These are phyloP conservation scores for Wickerhamiella siamensis DNA, from an alignment of 805 yeast species.

Conservation along the genomic window DNA sequence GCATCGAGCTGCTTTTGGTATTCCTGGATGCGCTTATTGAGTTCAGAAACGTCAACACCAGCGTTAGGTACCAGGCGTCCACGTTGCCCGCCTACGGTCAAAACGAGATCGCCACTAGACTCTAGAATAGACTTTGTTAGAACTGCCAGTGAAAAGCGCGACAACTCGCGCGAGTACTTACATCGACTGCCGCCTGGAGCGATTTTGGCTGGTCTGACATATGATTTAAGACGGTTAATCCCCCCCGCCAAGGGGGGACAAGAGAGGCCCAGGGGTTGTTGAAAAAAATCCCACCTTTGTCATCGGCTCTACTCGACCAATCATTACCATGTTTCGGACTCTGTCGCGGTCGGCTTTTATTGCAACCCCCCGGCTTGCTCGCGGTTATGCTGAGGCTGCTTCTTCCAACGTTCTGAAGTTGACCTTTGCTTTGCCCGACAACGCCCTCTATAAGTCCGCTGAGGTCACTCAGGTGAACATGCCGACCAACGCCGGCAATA, in stretches of 20 bases:
- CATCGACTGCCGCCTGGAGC: constrained; percentile 9
- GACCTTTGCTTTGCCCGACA: constrained; percentile 80
- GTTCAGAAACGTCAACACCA: constrained; percentile 10
- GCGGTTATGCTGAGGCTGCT: constrained; percentile 58
- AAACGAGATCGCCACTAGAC: constrained; percentile 16
- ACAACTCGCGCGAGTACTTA: constrained; percentile 5
- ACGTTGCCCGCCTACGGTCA: constrained; percentile 16
- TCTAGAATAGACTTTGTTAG: constrained; percentile 7
- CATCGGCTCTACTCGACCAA: constrained; percentile 6
- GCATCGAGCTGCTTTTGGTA: constrained; percentile 9
- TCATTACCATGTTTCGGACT: constrained; percentile 9
- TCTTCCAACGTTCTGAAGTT: constrained; percentile 64
- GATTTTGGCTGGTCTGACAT: background rate
- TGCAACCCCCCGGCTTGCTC: constrained; percentile 16
- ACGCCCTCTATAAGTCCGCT: constrained; percentile 14
- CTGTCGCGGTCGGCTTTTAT: constrained; percentile 18
- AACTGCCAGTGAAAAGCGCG: background rate
- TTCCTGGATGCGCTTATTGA: constrained; percentile 11
- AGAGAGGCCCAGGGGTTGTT: constrained; percentile 2
- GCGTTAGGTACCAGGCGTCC: constrained; percentile 17
- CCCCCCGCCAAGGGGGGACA: constrained; percentile 1
- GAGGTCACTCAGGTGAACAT: constrained; percentile 66
- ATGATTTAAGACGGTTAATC: background rate
- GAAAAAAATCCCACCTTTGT: constrained; percentile 4
- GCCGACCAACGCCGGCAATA: constrained; percentile 89